Evolutionary conservation across 805 yeast genomes (phyloP), one percentile per base, ranked within the genome.

Genomic region (Saturnispora ahearnii): DNA sequence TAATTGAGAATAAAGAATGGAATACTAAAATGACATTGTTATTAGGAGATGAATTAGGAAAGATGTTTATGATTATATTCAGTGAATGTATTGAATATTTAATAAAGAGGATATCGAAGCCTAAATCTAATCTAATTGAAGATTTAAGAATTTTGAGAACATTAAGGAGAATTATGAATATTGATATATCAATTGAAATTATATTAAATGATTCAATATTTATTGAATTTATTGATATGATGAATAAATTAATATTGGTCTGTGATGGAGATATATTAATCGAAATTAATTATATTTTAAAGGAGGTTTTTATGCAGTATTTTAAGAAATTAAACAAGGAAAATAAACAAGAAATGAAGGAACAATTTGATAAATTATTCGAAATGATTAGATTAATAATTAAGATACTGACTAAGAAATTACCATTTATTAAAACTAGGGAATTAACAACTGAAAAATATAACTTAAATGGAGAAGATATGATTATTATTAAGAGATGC

Each of bases 31-130:
- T 84, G 18, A 62, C 69, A 5, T 66, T 70, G 2, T 70, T 78
- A 33, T 62, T 87, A 42, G 74, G 72, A 5, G 79, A 74, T 10
- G 89, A 82, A 53, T 68, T 78, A 1, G 71, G 75, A 4, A 79
- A 78, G 53, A 85, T 89, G 56, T 82, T 85, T 64, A 85, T 87
- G 60, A 82, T 89, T 30, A 63, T 90, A 37, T 86, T 84, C 66
- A 86, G 96, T 10, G 85, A 87, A 56, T 87, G 96, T 62, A 73
- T 89, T 44, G 95, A 87, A 57, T 77, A 84, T 0, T 70, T 89
- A 53, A 74, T 84, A 44, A 76, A 74, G 45, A 37, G 53, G n/a
- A 64, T 66, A 59, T 62, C 4, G 57, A 55, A 26, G 33, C 51
- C 2, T 45, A 45, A 36, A 33, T 50, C 9, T 45, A 53, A n/a